These are phyloP conservation scores for Gastrolobium bilobum DNA, from an alignment of 306 rosid species.

Conservation along the genomic window DNA sequence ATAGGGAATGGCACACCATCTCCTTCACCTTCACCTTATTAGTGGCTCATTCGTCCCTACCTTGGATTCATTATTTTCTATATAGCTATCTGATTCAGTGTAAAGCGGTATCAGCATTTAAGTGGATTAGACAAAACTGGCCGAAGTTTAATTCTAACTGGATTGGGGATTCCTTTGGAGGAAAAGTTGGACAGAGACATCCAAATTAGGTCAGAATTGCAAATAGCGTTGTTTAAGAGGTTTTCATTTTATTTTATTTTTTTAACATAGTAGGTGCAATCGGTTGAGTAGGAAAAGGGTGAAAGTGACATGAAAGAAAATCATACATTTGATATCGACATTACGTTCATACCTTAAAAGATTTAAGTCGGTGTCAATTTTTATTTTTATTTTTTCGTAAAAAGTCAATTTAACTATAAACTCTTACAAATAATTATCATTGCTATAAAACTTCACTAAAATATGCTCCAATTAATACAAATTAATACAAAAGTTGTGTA, in stretches of 20 bases:
- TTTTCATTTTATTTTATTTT: conserved; percentile 4
- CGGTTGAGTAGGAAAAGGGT: background rate
- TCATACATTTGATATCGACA: conserved; percentile 4
- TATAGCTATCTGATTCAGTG: conserved; percentile 5
- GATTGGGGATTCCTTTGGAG: conserved; percentile 19
- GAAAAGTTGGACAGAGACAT: conserved; percentile 32
- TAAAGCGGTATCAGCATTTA: conserved; percentile 14
- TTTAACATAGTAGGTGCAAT: background rate
- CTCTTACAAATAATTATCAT: background rate
- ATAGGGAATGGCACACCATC: conserved; percentile 5
- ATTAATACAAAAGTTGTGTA: background rate
- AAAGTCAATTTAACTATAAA: background rate
- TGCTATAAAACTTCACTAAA: background rate
- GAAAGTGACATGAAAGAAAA: conserved; percentile 21
- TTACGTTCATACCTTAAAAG: background rate
- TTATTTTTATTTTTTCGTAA: background rate
- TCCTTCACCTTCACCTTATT: conserved; percentile 5
- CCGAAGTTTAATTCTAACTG: background rate
- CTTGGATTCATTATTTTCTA: conserved; percentile 33
- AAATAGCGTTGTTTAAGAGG: background rate
- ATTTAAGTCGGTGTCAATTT: background rate
- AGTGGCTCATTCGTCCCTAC: conserved; percentile 23
- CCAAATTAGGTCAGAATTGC: background rate
- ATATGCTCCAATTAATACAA: background rate
- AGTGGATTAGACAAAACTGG: conserved; percentile 18